phyloP scores from a whole-genome alignment of 2,329 filamentous ascomycete species.

The Penicillium sp. region DNA sequence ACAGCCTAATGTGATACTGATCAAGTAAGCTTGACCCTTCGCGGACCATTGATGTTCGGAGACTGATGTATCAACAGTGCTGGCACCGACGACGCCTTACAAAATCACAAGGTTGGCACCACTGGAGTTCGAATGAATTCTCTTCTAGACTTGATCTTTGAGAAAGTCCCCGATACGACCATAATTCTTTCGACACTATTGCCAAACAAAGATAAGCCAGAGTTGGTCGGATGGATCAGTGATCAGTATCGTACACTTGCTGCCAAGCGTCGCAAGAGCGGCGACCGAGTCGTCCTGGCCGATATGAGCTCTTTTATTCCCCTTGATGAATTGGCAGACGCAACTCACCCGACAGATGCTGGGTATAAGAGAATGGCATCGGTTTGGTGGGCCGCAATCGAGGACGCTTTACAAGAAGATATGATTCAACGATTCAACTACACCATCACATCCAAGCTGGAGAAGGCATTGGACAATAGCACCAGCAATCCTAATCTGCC shows the following conservation, averaged over 20 bases:
- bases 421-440: conserved; percentile 13
- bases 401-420: conserved; percentile 15
- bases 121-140: conserved; percentile 25
- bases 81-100: conserved; percentile 37
- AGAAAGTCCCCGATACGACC: conserved; percentile 23
- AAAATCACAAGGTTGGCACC: conserved; percentile 18
- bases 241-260: conserved; percentile 27
- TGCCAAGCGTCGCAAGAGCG: conserved; percentile 16
- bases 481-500: conserved; percentile 7
- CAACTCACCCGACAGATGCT: conserved; percentile 22
- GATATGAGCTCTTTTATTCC: conserved; percentile 28
- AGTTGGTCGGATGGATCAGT: conserved; percentile 17
- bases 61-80: conserved; percentile 20
- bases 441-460: neutral
- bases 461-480: conserved; percentile 8
- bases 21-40: conserved; percentile 21
- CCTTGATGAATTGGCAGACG: conserved; percentile 18
- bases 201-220: conserved; percentile 14
- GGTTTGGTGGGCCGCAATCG: conserved; percentile 29
- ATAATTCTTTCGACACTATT: conserved; percentile 37
- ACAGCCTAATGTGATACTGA: conserved; percentile 29
- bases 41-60: neutral
- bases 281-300: conserved; percentile 25
- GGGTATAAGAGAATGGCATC: conserved; percentile 30
- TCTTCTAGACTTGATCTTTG: conserved; percentile 26